A percentile compares a stretch with the other conserved stretches of the same genome.
phyloP scores from a whole-genome alignment of 352 stramenopile species.

The Blastocystis sp. region DNA sequence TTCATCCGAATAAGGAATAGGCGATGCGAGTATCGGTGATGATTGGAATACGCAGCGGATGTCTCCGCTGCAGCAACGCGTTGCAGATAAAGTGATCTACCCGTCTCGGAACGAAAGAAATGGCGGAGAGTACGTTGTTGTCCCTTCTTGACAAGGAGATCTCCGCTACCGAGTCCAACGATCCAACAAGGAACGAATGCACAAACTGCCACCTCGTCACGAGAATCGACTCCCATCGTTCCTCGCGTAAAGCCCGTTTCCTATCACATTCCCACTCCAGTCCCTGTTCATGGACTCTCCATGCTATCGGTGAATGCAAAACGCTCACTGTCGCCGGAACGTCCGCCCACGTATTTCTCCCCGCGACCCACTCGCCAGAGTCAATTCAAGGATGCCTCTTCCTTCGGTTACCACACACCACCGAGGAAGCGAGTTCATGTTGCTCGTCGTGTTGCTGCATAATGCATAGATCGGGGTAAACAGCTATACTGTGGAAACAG shows the following conservation, averaged over 20 bases:
- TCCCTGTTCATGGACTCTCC: neutral
- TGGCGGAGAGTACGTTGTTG: neutral
- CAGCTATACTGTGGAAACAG: neutral
- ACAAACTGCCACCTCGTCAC: no score
- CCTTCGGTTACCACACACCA: conserved; percentile 34
- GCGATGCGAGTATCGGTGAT: neutral
- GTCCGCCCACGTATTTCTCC: no score
- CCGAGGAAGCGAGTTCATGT: neutral
- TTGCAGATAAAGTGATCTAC: neutral
- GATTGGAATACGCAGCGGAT: neutral
- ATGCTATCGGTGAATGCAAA: neutral
- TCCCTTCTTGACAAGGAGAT: neutral
- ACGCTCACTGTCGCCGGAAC: neutral
- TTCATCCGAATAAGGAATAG: neutral
- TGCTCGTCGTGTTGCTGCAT: neutral
- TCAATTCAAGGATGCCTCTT: neutral
- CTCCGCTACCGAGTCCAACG: neutral
- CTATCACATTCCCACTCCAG: neutral
- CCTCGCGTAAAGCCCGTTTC: neutral
- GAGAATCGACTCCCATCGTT: neutral
- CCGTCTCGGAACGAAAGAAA: no score
- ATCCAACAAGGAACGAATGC: neutral
- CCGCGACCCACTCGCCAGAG: neutral
- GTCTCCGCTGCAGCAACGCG: neutral
- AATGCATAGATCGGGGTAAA: neutral